These are phyloP conservation scores for Wickerhamomyces alni DNA, from an alignment of 805 yeast genomes.

Conservation along the genomic window DNA sequence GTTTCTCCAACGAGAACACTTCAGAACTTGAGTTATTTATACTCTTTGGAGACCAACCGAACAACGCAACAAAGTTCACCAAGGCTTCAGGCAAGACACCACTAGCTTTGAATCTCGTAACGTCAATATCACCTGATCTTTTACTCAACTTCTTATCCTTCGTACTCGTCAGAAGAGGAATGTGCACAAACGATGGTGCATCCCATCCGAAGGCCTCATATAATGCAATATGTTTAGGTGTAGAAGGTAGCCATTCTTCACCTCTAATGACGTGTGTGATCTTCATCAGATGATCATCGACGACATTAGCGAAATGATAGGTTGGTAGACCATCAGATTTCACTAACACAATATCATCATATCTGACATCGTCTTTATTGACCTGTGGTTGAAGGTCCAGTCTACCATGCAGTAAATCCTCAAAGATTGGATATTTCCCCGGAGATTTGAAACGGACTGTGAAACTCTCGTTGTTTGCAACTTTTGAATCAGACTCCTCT, in stretches of 20 bases:
- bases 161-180: slow-evolving; percentile 76
- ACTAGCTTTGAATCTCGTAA: slow-evolving; percentile 45
- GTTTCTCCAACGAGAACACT: slow-evolving; percentile 42
- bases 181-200: slow-evolving; percentile 79
- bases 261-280: slow-evolving; percentile 95
- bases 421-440: slow-evolving; percentile 53
- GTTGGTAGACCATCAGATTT: slow-evolving; percentile 97
- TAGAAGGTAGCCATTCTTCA: slow-evolving; percentile 96
- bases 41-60: slow-evolving; percentile 92
- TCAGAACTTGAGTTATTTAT: slow-evolving; percentile 47
- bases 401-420: slow-evolving; percentile 74
- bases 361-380: slow-evolving; percentile 63
- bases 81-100: slow-evolving; percentile 86
- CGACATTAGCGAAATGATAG: slow-evolving; percentile 92
- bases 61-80: slow-evolving; percentile 77
- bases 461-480: slow-evolving; percentile 29
- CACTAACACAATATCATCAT: slow-evolving; percentile 82
- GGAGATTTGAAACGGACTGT: slow-evolving; percentile 81
- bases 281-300: slow-evolving; percentile 90
- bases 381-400: slow-evolving; percentile 76
- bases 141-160: slow-evolving; percentile 78
- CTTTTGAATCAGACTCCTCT: slow-evolving; percentile 34
- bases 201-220: slow-evolving; percentile 84
- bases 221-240: slow-evolving; percentile 88
- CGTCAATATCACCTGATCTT: slow-evolving; percentile 76